Evolutionary conservation across 495 filamentous ascomycete species (phyloP).

Genomic region (Penicillium macrosclerotiorum): DNA sequence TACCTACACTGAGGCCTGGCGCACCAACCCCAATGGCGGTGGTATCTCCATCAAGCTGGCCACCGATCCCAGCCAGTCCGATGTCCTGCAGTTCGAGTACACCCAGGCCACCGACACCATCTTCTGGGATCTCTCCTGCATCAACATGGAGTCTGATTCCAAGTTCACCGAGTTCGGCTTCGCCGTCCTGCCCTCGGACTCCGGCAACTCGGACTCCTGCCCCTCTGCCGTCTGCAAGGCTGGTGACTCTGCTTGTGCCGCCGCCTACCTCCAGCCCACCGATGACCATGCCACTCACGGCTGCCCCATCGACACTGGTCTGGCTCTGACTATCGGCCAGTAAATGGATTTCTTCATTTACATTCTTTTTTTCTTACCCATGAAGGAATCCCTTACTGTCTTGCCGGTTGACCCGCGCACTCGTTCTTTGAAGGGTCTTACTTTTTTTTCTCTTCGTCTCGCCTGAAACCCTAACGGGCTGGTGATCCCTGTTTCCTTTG

Average conservation of each 20-base stretch:
- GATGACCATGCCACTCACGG: constrained; percentile 48
- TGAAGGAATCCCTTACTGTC: background rate
- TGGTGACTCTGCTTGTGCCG: constrained; percentile 36
- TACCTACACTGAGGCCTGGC: constrained; percentile 36
- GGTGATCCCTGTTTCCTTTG: constrained; percentile 20
- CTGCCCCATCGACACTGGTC: constrained; percentile 43
- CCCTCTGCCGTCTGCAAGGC: constrained; percentile 38
- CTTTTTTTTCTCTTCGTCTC: constrained; percentile 13
- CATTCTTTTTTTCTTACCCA: constrained; percentile 2
- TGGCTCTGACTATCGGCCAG: constrained; percentile 37
- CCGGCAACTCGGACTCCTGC: constrained; percentile 22
- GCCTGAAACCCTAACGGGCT: constrained; percentile 5
- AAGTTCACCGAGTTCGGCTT: constrained; percentile 44
- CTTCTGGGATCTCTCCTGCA: constrained; percentile 47
- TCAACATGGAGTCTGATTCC: constrained; percentile 37
- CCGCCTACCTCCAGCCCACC: constrained; percentile 41
- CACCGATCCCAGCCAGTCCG: constrained; percentile 24
- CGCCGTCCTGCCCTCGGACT: constrained; percentile 32
- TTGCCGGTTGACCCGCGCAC: constrained; percentile 32
- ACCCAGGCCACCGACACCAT: constrained; percentile 33
- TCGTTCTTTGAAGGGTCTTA: constrained; percentile 13
- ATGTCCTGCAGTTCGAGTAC: constrained; percentile 49
- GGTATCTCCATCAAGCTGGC: constrained; percentile 47
- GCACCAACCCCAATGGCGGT: constrained; percentile 38
- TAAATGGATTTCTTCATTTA: constrained; percentile 13